These are phyloP conservation scores for Kwoniella europaea DNA, from an alignment of 768 basidiomycete genomes.

Conservation along the genomic window DNA sequence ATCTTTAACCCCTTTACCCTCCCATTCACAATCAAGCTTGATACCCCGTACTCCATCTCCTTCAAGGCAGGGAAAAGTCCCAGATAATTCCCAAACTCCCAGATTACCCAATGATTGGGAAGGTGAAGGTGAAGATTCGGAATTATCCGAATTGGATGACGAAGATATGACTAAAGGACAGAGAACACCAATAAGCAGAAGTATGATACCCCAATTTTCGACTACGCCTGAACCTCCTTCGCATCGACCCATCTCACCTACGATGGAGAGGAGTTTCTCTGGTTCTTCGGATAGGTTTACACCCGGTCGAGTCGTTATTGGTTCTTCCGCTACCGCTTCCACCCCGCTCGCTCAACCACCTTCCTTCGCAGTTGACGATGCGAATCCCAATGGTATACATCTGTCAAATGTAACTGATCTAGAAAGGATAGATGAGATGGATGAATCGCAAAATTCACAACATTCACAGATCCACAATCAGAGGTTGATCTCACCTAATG, in stretches of 20 bases:
- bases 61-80: slow-evolving; percentile 37
- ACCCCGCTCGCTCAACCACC: slow-evolving; percentile 4
- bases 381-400: neutral
- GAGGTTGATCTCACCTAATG: slow-evolving; percentile 5
- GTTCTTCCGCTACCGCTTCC: neutral
- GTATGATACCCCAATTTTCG: slow-evolving; percentile 37
- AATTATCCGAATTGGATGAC: neutral
- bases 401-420: slow-evolving; percentile 22
- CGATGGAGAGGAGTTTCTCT: slow-evolving; percentile 30
- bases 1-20: slow-evolving; percentile 7
- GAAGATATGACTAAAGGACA: neutral
- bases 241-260: slow-evolving; percentile 32
- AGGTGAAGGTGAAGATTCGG: neutral
- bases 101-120: slow-evolving; percentile 23
- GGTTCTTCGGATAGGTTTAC: slow-evolving; percentile 28
- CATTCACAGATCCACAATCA: neutral
- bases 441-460: slow-evolving; percentile 3
- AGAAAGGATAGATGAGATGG: slow-evolving; percentile 23
- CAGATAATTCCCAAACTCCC: slow-evolving; percentile 41
- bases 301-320: slow-evolving; percentile 26
- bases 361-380: neutral
- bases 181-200: slow-evolving; percentile 1
- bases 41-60: slow-evolving; percentile 45
- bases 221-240: slow-evolving; percentile 43
- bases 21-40: neutral